Conservation (phyloP, 306 rosid species). For the Dryas octopetala region DNA sequence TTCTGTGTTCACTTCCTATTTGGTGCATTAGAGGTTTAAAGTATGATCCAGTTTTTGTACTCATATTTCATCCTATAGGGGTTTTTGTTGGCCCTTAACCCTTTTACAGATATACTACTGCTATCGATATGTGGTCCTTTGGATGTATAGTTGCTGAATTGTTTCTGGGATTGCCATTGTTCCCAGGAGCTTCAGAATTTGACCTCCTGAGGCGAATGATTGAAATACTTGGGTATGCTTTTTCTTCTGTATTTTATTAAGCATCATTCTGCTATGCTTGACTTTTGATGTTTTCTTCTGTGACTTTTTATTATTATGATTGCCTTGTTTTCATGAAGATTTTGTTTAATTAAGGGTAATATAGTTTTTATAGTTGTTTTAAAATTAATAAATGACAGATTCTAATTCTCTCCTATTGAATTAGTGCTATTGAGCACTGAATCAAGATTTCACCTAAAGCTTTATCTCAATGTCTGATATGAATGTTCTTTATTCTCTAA, state of each 20-base stretch:
- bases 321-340: background rate
- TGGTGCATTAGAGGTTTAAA: slow-evolving; percentile 8
- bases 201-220: slow-evolving; percentile 93
- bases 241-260: slow-evolving; percentile 16
- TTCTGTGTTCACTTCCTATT: background rate
- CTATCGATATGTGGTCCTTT: slow-evolving; percentile 99
- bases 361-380: too few species aligned
- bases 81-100: slow-evolving; percentile 47
- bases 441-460: slow-evolving; percentile 1
- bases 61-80: slow-evolving; percentile 16
- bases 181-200: slow-evolving; percentile 98
- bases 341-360: background rate
- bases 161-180: slow-evolving; percentile 93
- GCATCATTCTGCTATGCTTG: background rate
- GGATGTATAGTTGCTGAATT: slow-evolving; percentile 99
- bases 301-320: background rate
- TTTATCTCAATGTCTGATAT: background rate
- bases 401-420: background rate
- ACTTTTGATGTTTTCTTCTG: background rate
- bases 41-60: slow-evolving; percentile 5
- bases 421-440: background rate
- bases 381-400: background rate
- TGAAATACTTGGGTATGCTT: slow-evolving; percentile 87
- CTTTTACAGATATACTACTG: slow-evolving; percentile 75
- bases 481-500: background rate